Evolutionary conservation across 208 protist genomes (phyloP).

Genomic region (Trypanosoma avium): DNA sequence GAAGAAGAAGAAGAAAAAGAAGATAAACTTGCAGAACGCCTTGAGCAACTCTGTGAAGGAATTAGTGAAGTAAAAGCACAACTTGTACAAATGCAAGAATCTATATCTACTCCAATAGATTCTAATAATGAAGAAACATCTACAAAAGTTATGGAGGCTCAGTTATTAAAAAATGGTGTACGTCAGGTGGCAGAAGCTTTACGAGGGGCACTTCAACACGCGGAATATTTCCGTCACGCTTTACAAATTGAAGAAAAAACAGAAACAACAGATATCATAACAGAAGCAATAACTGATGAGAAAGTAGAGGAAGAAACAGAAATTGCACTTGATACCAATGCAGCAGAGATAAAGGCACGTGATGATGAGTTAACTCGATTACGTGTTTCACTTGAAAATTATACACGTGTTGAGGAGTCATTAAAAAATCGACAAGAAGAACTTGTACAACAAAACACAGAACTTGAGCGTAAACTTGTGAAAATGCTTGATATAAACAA

Average conservation of each 20-base stretch:
- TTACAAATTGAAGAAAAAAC: not conserved
- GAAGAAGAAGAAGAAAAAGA: not conserved
- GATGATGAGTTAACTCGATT: conserved; percentile 15
- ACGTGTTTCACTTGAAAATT: conserved; percentile 4
- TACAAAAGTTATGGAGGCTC: too few relatives aligned
- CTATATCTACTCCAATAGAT: not conserved
- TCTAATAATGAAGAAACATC: not conserved
- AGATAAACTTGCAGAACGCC: not conserved
- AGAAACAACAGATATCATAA: not conserved
- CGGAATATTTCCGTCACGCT: conserved; percentile 21
- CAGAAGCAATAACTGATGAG: not conserved
- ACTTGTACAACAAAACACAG: conserved; percentile 14
- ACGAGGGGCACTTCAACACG: conserved; percentile 21
- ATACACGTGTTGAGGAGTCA: conserved; percentile 24
- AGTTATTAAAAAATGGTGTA: conserved; percentile 18
- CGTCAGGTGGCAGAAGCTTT: conserved; percentile 18
- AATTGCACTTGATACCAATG: not conserved
- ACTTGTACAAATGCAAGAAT: conserved; percentile 23
- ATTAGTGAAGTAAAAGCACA: conserved; percentile 19
- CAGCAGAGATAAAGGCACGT: not conserved
- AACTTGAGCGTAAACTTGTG: conserved; percentile 4
- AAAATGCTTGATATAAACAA: conserved; percentile 26
- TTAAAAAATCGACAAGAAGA: conserved; percentile 17
- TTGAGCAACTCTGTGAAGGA: conserved; percentile 11
- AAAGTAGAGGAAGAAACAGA: not conserved